These are phyloP conservation scores for Podila verticillata DNA, from an alignment of 192 early-diverging fungal genomes.

Conservation along the genomic window DNA sequence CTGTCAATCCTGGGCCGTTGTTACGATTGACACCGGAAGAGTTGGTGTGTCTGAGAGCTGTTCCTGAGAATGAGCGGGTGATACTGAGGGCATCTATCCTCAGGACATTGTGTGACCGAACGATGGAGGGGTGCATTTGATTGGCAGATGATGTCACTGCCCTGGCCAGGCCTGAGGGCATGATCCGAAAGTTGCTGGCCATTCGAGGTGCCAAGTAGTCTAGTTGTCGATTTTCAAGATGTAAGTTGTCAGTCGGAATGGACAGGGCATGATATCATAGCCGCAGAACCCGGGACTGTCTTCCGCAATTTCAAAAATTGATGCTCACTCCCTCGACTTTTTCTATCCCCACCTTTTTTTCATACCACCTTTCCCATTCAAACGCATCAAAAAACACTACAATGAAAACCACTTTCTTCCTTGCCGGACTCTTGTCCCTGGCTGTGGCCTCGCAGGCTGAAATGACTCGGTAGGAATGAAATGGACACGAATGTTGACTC, in stretches of 20 bases:
- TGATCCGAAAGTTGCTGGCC: constrained; percentile 5
- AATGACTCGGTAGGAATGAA: constrained; percentile 23
- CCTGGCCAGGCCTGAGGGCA: neutral
- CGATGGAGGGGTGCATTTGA: neutral
- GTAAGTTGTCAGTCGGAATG: no score
- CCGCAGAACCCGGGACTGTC: no score
- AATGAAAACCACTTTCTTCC: constrained; percentile 35
- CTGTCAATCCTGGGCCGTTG: neutral
- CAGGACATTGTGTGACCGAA: neutral
- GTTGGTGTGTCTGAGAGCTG: neutral
- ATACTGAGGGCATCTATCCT: neutral
- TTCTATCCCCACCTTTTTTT: no score
- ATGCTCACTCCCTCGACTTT: neutral
- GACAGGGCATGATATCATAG: no score
- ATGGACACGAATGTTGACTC: neutral
- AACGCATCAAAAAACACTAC: neutral
- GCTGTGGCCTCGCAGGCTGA: constrained; percentile 36
- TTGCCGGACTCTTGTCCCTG: constrained; percentile 48
- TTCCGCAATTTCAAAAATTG: neutral
- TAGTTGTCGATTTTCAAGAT: neutral
- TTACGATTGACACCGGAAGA: neutral
- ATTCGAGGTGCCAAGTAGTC: neutral
- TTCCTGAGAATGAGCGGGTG: constrained; percentile 11
- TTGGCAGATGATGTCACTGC: neutral
- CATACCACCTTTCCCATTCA: neutral